These are phyloP conservation scores for Cryoendolithus antarcticus DNA, from an alignment of 2,329 filamentous ascomycete genomes.

Conservation along the genomic window DNA sequence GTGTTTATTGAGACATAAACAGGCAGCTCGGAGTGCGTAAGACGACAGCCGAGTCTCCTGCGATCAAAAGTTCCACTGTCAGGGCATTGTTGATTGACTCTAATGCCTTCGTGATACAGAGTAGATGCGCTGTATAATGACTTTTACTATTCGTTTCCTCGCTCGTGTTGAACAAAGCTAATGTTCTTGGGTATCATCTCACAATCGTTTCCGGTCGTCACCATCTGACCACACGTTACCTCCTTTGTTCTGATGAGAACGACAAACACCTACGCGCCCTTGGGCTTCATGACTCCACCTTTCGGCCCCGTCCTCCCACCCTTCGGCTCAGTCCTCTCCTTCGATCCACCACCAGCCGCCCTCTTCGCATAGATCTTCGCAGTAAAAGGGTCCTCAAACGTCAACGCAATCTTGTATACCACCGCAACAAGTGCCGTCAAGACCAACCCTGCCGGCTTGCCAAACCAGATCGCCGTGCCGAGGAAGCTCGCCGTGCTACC, in stretches of 20 bases:
- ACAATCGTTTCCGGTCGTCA: too few relatives aligned
- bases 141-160: background rate
- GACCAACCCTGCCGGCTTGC: conserved; percentile 74
- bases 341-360: background rate
- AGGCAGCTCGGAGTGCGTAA: background rate
- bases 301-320: conserved; percentile 15
- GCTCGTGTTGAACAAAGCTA: conserved; percentile 22
- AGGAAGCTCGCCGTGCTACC: conserved; percentile 88
- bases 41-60: too few relatives aligned
- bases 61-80: too few relatives aligned
- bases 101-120: too few relatives aligned
- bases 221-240: too few relatives aligned
- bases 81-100: too few relatives aligned
- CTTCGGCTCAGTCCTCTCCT: conserved; percentile 38
- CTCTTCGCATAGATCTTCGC: conserved; percentile 83
- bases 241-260: too few relatives aligned
- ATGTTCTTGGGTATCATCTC: conserved; percentile 9
- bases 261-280: conserved; percentile 1
- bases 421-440: conserved; percentile 63
- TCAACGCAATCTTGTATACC: conserved; percentile 69
- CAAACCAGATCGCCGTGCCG: conserved; percentile 70
- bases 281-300: conserved; percentile 10
- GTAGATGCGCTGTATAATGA: background rate
- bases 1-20: too few relatives aligned
- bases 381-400: conserved; percentile 91